Evolutionary conservation across 495 filamentous ascomycete species (phyloP).

Genomic region (Aspergillus coremiiformis): DNA sequence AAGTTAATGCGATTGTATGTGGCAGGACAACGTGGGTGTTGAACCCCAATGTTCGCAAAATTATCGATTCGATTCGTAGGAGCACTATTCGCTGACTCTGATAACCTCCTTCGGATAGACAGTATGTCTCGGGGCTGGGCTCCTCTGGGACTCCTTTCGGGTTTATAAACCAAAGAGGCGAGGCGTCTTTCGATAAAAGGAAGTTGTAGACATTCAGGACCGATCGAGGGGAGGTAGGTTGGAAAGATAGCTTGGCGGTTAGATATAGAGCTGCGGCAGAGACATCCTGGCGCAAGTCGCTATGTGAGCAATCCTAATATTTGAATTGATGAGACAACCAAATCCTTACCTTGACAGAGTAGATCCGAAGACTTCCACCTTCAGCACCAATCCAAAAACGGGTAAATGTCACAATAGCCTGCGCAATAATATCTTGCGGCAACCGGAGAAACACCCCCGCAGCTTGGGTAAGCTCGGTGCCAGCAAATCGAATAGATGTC

Average conservation of each 20-base stretch:
- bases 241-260: constrained; percentile 72
- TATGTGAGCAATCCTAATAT: not conserved
- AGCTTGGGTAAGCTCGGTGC: constrained; percentile 72
- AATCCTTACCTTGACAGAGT: constrained; percentile 45
- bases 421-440: constrained; percentile 82
- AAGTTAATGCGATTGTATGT: constrained; percentile 83
- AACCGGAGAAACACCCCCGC: constrained; percentile 80
- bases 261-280: constrained; percentile 80
- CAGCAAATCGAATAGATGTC: constrained; percentile 48
- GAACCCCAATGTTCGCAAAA: constrained; percentile 71
- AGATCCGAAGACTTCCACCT: constrained; percentile 53
- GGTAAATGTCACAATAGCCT: constrained; percentile 81
- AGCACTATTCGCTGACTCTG: constrained; percentile 53
- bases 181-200: constrained; percentile 58
- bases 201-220: constrained; percentile 79
- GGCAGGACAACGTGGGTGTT: constrained; percentile 77
- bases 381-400: constrained; percentile 73
- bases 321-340: not conserved
- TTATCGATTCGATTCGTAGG: constrained; percentile 61
- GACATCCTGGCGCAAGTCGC: constrained; percentile 50
- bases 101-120: constrained; percentile 68
- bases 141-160: constrained; percentile 23
- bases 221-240: constrained; percentile 67
- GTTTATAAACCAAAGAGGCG: constrained; percentile 48
- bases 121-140: constrained; percentile 52